Base-by-base conservation (phyloP, 2,329 filamentous ascomycete species). In the Pyrenophora tritici-repentis region DNA sequence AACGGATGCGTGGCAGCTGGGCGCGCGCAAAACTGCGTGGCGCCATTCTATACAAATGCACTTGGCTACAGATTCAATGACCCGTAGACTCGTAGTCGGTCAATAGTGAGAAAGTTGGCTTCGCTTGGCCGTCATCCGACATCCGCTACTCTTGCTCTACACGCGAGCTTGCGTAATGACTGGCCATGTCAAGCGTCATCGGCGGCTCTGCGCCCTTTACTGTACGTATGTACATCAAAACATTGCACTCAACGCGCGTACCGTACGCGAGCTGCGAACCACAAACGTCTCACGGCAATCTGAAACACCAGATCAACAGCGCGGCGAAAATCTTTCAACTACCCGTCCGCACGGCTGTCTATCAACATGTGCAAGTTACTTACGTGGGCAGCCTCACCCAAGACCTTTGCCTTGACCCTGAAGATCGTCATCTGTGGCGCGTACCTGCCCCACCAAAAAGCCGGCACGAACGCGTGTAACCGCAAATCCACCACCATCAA, bases 361-460 rank as follows among this genome's bases (percentile, higher is more conserved):
- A 37, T 31, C 36, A 31, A 47, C 33, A 40, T 32, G 16, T 46
- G 13, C 22, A 22, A 24, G 3, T 17, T 12, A 22, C 24, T 3
- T 29, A n/a, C n/a, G n/a, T n/a, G n/a, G n/a, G 24, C 26, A 29
- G 36, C 22, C 22, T 24, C 37, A 42, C 33, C 34, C 31, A 42
- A 37, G 18, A 18, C 34, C 33, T 35, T 31, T 26, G 35, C 14
- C 7, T 24, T 32, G 51, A 51, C 51, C 51, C 47, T 54, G 51
- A 51, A 50, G 47, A 54, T 54, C 42, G 31, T 51, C 42, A 54
- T 54, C 47, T 51, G 26, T 29, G 26, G 26, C 26, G 26, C 10
- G 9, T 2, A 10, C 7, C 10, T 17, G 33, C 33, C 33, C 33
- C 33, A 35, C 33, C 10, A 16, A 35, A 13, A 17, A 35, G n/a